A percentile compares a stretch with the other conserved stretches of the same genome.
Evolutionary conservation across 441 rosid species (phyloP).

Genomic region (Gossypium gossypioides): DNA sequence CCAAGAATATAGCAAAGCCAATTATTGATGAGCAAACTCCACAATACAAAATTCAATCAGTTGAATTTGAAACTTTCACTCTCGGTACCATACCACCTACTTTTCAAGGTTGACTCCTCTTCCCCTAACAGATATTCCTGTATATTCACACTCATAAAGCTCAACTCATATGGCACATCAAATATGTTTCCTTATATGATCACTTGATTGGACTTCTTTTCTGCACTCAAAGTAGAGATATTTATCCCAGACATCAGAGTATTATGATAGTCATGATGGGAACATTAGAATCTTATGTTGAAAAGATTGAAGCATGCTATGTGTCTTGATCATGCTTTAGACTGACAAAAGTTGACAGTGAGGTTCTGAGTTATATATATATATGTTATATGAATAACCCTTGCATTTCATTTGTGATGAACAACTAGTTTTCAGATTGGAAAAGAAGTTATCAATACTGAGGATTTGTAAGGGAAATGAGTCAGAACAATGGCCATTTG

Average conservation of each 20-base stretch:
- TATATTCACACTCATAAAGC: neutral
- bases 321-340: neutral
- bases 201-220: neutral
- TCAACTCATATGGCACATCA: neutral
- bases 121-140: neutral
- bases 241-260: neutral
- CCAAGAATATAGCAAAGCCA: conserved; percentile 43
- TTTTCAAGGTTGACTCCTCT: conserved; percentile 39
- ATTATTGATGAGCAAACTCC: conserved; percentile 59
- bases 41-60: conserved; percentile 53
- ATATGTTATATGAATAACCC: neutral
- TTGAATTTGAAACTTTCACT: conserved; percentile 57
- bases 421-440: neutral
- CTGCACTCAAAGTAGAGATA: neutral
- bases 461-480: neutral
- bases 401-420: neutral
- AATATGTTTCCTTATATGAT: neutral
- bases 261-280: neutral
- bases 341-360: neutral
- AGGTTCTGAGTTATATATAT: neutral
- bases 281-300: neutral
- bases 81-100: conserved; percentile 57
- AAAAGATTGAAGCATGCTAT: neutral
- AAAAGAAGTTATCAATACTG: neutral
- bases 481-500: neutral